A percentile compares a stretch with the other conserved stretches of the same genome.
Evolutionary conservation across 1,139 yeast genomes (phyloP).

Genomic region (Hansenula sp.): DNA sequence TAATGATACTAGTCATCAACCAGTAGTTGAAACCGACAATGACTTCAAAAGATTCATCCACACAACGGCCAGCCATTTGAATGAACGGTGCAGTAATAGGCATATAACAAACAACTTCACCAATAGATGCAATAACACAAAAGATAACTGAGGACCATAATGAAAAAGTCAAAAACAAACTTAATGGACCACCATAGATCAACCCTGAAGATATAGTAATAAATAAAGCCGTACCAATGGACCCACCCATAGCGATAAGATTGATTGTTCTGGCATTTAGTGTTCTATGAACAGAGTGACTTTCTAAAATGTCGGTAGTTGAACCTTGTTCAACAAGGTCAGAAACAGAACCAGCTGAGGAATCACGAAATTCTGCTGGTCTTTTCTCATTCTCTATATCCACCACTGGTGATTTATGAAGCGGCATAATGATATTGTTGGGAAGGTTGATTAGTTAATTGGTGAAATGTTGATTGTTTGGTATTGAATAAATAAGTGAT

Average conservation of each 20-base stretch:
- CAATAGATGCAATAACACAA: conserved; percentile 63
- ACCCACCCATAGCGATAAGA: conserved; percentile 74
- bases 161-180: conserved; percentile 57
- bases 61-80: conserved; percentile 48
- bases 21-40: conserved; percentile 77
- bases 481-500: too few species aligned
- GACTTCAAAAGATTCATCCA: conserved; percentile 68
- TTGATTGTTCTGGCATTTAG: conserved; percentile 53
- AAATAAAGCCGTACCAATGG: conserved; percentile 76
- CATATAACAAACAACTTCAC: conserved; percentile 76
- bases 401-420: not conserved
- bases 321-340: too few species aligned
- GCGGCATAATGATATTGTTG: too few species aligned
- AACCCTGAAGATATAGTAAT: conserved; percentile 66
- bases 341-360: too few species aligned
- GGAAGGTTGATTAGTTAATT: too few species aligned
- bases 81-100: conserved; percentile 65
- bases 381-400: not conserved
- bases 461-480: too few species aligned
- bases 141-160: conserved; percentile 53
- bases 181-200: conserved; percentile 66
- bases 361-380: too few species aligned
- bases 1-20: conserved; percentile 62
- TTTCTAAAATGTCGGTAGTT: not conserved
- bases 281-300: conserved; percentile 27